These are phyloP conservation scores for Erysimum pusillum DNA, from an alignment of 441 rosid species.

Conservation along the genomic window DNA sequence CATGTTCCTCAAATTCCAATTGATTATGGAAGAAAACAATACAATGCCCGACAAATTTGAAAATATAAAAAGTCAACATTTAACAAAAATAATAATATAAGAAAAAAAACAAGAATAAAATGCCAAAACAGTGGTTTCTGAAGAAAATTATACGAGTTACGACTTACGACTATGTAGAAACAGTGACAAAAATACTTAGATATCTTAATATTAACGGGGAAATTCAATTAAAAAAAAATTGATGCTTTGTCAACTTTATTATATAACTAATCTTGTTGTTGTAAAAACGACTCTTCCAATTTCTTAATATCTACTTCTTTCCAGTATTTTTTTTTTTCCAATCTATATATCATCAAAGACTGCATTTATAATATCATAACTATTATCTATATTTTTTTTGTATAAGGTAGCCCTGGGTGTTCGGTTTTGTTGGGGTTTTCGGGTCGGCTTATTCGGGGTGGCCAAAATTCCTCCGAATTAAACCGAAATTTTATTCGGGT, in stretches of 20 bases:
- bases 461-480: no score
- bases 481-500: no score
- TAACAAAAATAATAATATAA: background rate
- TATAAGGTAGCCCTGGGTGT: no score
- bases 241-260: no score
- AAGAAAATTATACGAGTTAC: background rate
- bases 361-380: no score
- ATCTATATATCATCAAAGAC: no score
- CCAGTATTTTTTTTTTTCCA: no score
- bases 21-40: slow-evolving; percentile 12
- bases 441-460: no score
- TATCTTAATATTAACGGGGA: background rate
- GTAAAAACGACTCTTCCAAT: no score
- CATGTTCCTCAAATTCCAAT: slow-evolving; percentile 24
- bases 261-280: background rate
- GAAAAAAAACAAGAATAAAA: background rate
- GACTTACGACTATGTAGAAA: background rate
- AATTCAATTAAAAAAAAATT: background rate
- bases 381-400: no score
- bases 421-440: no score
- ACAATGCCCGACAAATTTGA: slow-evolving; percentile 14
- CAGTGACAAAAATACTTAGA: background rate
- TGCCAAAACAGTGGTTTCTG: slow-evolving; percentile 12
- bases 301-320: no score
- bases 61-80: background rate